Conservation (phyloP, 75 land plant species). For the Sequoiadendron giganteum region DNA sequence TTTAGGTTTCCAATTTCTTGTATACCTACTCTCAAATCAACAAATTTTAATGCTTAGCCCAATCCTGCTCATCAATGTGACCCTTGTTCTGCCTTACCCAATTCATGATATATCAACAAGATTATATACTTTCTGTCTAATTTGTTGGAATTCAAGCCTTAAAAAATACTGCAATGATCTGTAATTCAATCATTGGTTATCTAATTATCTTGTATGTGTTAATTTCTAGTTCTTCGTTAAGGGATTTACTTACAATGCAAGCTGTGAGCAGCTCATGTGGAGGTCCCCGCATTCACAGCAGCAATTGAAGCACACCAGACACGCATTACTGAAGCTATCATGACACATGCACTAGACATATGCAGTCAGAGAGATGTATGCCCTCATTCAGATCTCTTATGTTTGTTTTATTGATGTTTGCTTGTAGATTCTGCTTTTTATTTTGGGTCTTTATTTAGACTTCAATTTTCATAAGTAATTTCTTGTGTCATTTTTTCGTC, state of each 20-base stretch:
- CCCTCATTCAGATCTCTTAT: conserved; percentile 3
- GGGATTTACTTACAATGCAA: background rate
- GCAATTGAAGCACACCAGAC: conserved; percentile 66
- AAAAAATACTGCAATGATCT: background rate
- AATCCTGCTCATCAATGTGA: background rate
- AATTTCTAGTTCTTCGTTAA: background rate
- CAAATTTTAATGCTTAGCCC: background rate
- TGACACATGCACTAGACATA: conserved; percentile 39
- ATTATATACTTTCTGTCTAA: background rate
- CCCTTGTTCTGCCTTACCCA: background rate
- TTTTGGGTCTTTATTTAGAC: background rate
- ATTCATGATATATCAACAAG: background rate
- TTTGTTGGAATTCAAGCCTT: background rate
- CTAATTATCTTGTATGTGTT: too few relatives aligned
- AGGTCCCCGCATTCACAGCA: conserved; percentile 60
- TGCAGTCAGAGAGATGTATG: conserved; percentile 38
- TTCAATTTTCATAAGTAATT: background rate
- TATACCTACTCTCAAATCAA: background rate
- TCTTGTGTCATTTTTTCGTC: background rate
- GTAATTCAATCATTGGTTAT: background rate
- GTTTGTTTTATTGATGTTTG: conserved; percentile 9
- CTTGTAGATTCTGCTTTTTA: background rate
- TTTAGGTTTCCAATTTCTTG: background rate
- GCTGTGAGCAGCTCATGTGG: conserved; percentile 29
- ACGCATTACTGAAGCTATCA: conserved; percentile 50